Base-by-base conservation (phyloP, 164 flowering plant species). In the Aristolochia contorta region DNA sequence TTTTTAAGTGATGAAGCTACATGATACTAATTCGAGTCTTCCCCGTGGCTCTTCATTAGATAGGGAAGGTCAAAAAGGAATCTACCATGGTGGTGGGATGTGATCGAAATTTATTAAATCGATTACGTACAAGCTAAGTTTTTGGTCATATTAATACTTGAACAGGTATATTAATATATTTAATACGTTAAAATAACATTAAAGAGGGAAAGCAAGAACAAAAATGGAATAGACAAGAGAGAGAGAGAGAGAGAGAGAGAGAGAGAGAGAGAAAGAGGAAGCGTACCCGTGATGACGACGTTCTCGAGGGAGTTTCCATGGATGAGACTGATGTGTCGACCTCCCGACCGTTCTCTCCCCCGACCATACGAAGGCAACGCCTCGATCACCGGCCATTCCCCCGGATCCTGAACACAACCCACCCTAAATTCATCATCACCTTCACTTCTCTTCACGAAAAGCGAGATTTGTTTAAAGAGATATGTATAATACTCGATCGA, bases 341-440 rank as follows among this genome's bases (percentile, higher is more conserved):
- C 95, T 57, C 99, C 99, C 65, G 76, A 57, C 70, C 99, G 84
- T 72, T 94, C 99, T 69, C 97, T 90, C 25, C 99, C 99, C 77
- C 97, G 83, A 67, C 99, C 99, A 79, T 94, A 94, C 16, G 97
- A 90, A 30, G 93, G 95, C 76, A 94, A 71, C 21, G 99, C 84
- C 65, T 86, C 86, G 59, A 94, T 83, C 3, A 94, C 63, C 13
- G 99, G 99, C 99, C 97, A 91, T 68, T 91, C 97, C 57, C 78
- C 64, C 57, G 79, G 81, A 56, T 84, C 83, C 99, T 94, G 68
- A 69, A 57, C 20, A 53, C 30, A 5, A 27, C 5, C 5, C 3
- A 27, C 30, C 30, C 2, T 27, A 27, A 46, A 56, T 8, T 22
- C 22, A 13, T 27, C 10, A 30, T 14, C 45, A 12, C 43, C 24